Base-by-base conservation (phyloP, 2,329 filamentous ascomycete genomes). In the Clonostachys chloroleuca region DNA sequence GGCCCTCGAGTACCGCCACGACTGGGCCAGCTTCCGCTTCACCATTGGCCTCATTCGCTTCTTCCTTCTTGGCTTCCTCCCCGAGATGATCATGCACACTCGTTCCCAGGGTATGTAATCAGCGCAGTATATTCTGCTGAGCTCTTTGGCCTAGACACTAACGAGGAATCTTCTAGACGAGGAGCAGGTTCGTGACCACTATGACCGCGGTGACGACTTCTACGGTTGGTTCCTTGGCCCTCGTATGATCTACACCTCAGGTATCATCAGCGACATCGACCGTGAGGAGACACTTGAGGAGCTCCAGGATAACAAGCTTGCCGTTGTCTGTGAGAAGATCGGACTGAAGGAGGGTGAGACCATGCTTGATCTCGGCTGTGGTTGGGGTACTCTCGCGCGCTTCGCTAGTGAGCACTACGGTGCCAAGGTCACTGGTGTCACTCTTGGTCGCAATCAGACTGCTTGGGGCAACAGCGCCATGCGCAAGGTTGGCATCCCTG, bases 221-320 rank as follows among this genome's bases (percentile, higher is more conserved):
- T 99, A 99, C 77, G 87, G 83, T 66, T 99, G 92, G 91, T 97
- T 97, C 80, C 82, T 97, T 53, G 94, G 94, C 52, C 92, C 92
- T 50, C 92, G 92, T 63, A 99, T 97, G 94, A 90, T 97, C 71
- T 97, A 97, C 77, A 99, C 94, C 45, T 95, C 89, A 44, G 94
- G 94, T 60, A 77, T 99, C 60, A 95, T 99, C 65, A 87, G 87
- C 51, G 91, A 97, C 68, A 81, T 89, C 67, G 84, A 86, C 69
- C 80, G 78, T 56, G 94, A 97, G 72, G 94, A 97, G 74, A 82
- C 84, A 34, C 86, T 99, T 24, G 94, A 99, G 73, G 80, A 97
- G 72, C 81, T 97, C 42, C 94, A 97, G 75, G 92, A 97, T 70
- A 97, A 97, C 81, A 97, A 99, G 74, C 76, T 97, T 59, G 86